phyloP scores from a whole-genome alignment of 225 moss, liverwort and hornwort species.

The Physcomitrium patens region DNA sequence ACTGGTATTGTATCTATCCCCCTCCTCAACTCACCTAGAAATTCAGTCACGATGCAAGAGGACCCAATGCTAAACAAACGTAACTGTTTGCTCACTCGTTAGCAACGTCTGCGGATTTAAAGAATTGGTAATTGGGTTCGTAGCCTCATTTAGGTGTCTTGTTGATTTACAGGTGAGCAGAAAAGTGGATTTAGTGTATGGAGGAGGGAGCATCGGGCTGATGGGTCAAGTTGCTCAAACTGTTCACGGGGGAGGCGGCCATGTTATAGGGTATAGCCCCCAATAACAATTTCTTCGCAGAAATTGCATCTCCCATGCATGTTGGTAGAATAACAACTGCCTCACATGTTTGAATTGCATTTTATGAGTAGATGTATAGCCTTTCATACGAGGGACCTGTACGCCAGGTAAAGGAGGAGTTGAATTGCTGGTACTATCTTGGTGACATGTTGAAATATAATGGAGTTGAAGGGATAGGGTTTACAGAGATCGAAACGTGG shows the following conservation, averaged over 20 bases:
- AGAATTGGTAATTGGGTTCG: neutral
- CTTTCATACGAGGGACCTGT: too few species aligned
- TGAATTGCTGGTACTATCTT: too few species aligned
- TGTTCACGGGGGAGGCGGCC: conserved; percentile 71
- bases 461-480: too few species aligned
- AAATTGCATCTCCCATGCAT: neutral
- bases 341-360: too few species aligned
- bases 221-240: conserved; percentile 87
- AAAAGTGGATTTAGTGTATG: conserved; percentile 78
- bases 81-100: neutral
- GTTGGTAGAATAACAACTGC: neutral
- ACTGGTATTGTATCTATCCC: conserved; percentile 19
- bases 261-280: conserved; percentile 67
- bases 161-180: conserved; percentile 59
- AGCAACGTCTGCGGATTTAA: neutral
- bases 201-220: conserved; percentile 81
- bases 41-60: too few species aligned
- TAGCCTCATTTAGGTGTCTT: neutral
- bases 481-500: too few species aligned
- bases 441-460: too few species aligned
- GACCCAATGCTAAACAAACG: too few species aligned
- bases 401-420: too few species aligned
- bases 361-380: too few species aligned
- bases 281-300: neutral
- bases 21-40: neutral